Percentiles rank a stretch among this genome's conserved stretches.
Evolutionary conservation across 495 filamentous ascomycete species (phyloP).

Genomic region (Barbatosphaeria neglecta): DNA sequence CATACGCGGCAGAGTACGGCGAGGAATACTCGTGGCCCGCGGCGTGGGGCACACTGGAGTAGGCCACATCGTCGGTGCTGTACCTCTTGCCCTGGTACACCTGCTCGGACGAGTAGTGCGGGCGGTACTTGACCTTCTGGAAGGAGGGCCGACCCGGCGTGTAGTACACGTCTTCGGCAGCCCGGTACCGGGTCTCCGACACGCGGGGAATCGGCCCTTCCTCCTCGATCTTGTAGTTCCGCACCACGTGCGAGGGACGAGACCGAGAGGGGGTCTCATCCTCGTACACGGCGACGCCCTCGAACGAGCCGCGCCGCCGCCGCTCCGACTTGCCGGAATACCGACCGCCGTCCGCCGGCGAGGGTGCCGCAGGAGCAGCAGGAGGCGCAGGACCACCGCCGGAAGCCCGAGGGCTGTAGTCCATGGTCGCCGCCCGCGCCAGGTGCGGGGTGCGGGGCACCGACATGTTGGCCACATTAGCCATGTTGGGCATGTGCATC

Average conservation of each 20-base stretch:
- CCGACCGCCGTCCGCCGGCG: neutral
- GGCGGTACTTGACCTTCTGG: conserved; percentile 5
- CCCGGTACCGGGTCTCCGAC: conserved; percentile 8
- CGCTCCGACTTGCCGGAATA: neutral
- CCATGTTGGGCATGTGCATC: neutral
- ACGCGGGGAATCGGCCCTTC: conserved; percentile 10
- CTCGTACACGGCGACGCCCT: conserved; percentile 4
- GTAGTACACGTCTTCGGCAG: conserved; percentile 9
- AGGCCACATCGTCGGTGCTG: conserved; percentile 9
- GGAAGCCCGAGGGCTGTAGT: neutral
- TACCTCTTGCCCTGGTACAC: conserved; percentile 14
- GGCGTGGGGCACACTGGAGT: conserved; percentile 5
- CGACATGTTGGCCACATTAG: too few species aligned
- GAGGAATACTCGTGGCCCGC: neutral
- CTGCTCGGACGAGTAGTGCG: conserved; percentile 2
- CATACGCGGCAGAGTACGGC: conserved; percentile 36
- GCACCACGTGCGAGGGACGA: conserved; percentile 7
- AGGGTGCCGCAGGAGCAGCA: neutral
- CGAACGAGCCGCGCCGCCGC: neutral
- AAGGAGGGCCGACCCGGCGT: neutral
- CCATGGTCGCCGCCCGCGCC: neutral
- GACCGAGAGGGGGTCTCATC: conserved; percentile 3
- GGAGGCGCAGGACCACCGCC: too few species aligned
- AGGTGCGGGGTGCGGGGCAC: neutral
- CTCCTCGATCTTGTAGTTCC: conserved; percentile 12